These are phyloP conservation scores for Epichloe typhina DNA, from an alignment of 2,329 filamentous ascomycete genomes.

Conservation along the genomic window DNA sequence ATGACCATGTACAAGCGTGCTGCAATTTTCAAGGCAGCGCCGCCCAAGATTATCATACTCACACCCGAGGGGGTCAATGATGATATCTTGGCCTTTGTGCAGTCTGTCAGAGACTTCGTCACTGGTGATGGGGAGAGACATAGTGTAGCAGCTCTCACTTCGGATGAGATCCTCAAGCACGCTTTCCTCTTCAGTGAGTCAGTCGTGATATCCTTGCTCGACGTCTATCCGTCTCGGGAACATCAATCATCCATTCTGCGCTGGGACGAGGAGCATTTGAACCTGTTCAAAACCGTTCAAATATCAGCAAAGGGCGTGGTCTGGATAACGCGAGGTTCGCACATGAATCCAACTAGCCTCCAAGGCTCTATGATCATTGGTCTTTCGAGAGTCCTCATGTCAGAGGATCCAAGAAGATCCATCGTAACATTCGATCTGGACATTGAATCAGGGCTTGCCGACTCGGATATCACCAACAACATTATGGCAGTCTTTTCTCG, in stretches of 20 bases:
- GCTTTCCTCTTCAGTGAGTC: constrained; percentile 11
- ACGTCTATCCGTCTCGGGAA: constrained; percentile 19
- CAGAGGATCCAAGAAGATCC: constrained; percentile 31
- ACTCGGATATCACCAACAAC: constrained; percentile 5
- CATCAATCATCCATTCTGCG: constrained; percentile 19
- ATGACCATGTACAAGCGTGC: neutral
- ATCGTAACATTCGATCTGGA: constrained; percentile 32
- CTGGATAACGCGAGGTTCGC: constrained; percentile 34
- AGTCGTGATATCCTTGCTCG: constrained; percentile 33
- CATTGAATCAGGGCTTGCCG: constrained; percentile 9
- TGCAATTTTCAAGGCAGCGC: neutral
- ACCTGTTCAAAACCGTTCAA: constrained; percentile 26
- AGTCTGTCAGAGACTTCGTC: neutral
- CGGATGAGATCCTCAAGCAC: constrained; percentile 2
- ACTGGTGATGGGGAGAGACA: neutral
- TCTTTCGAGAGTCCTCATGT: constrained; percentile 33
- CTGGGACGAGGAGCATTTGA: constrained; percentile 27
- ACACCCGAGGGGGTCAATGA: neutral
- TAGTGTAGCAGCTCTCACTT: neutral
- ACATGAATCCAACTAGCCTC: constrained; percentile 22
- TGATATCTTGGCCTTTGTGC: neutral
- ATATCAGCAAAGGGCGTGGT: constrained; percentile 25
- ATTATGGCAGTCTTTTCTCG: constrained; percentile 13
- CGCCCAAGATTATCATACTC: constrained; percentile 1
- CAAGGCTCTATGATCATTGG: constrained; percentile 28